Base-by-base conservation (phyloP, 176 grass and related monocot genomes). In the Tuctoria greenei region DNA sequence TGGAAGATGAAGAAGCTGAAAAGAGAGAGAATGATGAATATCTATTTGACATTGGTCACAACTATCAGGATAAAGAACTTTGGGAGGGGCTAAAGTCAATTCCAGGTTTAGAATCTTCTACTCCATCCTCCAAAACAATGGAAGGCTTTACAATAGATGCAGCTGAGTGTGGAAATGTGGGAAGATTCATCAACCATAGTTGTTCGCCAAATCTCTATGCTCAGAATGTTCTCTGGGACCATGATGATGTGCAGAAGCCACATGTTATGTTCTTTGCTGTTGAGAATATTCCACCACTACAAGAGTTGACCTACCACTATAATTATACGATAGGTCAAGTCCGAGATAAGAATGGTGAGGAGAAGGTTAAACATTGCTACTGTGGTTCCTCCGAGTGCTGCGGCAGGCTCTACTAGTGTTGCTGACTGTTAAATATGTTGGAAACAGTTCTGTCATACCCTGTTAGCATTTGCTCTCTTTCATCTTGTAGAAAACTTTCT, bases 151-250 rank as follows among this genome's bases (percentile, higher is more conserved):
- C 91, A 42, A 93, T 93, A 67, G 91, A 93, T 83, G 87, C 87
- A 69, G 85, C 87, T 28, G 67, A 87, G 73, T 85, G 27, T 13
- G 79, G 84, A 24, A 93, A 90, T 52, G 66, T 85, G 1, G 91
- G 91, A 61, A 87, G 87, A 82, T 93, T 93, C 58, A 93, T 90
- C 72, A 93, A 90, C 63, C 91, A 90, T 44, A 85, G 91, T 61
- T 93, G 91, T 66, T 85, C 84, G 21, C 91, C 91, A 8, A 93
- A 93, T 46, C 87, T 93, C 6, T 93, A 87, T 73, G 91, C 91
- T 20, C 87, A 90, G 52, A 76, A 85, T 72, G 82, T 93, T 82
- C 87, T 93, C 34, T 93, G 85, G 67, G 87, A 93, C 46, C 91
- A 93, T 80, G 87, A 83, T 44, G 79, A 88, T 51, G 79, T 79